Percentiles rank a stretch among this genome's conserved stretches.
Conservation (phyloP, 2,329 filamentous ascomycete genomes). For the Botrytis porri region DNA sequence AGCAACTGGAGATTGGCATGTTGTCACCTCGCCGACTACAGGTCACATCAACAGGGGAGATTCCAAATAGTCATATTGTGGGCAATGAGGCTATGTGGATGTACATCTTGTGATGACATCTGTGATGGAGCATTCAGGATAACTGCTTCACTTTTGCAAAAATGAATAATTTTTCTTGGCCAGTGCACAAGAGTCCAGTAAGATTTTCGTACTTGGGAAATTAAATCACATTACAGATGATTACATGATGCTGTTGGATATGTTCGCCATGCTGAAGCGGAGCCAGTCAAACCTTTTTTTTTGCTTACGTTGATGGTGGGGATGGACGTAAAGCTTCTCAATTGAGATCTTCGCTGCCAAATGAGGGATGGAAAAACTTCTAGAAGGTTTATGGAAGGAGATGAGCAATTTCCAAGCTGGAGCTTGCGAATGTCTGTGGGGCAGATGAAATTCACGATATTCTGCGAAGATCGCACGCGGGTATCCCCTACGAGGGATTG, state of each 20-base stretch:
- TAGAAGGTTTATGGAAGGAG: constrained; percentile 13
- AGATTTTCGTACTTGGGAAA: background rate
- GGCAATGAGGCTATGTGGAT: background rate
- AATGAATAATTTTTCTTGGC: background rate
- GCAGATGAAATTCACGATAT: background rate
- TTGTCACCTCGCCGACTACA: constrained; percentile 10
- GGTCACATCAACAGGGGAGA: background rate
- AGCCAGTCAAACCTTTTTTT: background rate
- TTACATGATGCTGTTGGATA: background rate
- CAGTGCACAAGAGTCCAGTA: background rate
- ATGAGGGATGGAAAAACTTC: background rate
- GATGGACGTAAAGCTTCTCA: background rate
- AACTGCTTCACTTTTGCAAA: background rate
- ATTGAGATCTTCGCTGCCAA: background rate
- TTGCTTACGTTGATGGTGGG: background rate
- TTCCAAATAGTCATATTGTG: background rate
- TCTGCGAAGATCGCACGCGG: background rate
- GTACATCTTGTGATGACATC: background rate
- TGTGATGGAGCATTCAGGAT: background rate
- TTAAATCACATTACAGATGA: background rate
- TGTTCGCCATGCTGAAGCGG: background rate
- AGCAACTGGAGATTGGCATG: constrained; percentile 10
- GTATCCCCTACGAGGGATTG: background rate
- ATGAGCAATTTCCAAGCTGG: constrained; percentile 15
- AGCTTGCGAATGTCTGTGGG: background rate